Percentiles rank a stretch among this genome's conserved stretches.
Evolutionary conservation across 2,329 filamentous ascomycete genomes (phyloP).

Genomic region (Ceratocystis papillata): DNA sequence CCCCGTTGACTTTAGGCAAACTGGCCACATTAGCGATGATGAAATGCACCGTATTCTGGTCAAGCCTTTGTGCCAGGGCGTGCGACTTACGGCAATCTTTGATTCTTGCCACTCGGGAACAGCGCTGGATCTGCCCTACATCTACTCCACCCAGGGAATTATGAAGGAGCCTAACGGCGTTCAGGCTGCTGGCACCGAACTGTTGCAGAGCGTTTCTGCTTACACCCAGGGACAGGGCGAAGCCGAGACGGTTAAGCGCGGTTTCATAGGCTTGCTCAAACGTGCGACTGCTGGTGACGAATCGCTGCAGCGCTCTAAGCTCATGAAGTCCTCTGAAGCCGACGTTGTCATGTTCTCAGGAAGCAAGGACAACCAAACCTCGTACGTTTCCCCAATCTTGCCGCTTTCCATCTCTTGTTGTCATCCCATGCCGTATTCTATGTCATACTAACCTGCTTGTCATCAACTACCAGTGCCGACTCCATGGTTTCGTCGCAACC

Average conservation of each 20-base stretch:
- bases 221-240: conserved; percentile 31
- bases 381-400: conserved; percentile 46
- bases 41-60: conserved; percentile 71
- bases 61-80: conserved; percentile 43
- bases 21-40: conserved; percentile 74
- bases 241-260: conserved; percentile 44
- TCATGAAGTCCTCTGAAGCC: conserved; percentile 86
- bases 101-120: conserved; percentile 59
- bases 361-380: conserved; percentile 92
- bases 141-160: conserved; percentile 58
- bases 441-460: no score
- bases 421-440: conserved; percentile 15
- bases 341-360: conserved; percentile 98
- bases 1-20: conserved; percentile 67
- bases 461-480: conserved; percentile 54
- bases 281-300: conserved; percentile 63
- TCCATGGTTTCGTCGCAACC: conserved; percentile 84
- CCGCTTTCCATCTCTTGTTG: background rate
- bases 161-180: conserved; percentile 59
- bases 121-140: conserved; percentile 55
- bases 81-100: conserved; percentile 52
- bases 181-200: conserved; percentile 55
- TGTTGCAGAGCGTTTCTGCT: conserved; percentile 49
- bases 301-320: conserved; percentile 66
- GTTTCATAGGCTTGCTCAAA: conserved; percentile 46